Conservation (phyloP, 208 protist genomes). For the Sergeia podlipaevii region DNA sequence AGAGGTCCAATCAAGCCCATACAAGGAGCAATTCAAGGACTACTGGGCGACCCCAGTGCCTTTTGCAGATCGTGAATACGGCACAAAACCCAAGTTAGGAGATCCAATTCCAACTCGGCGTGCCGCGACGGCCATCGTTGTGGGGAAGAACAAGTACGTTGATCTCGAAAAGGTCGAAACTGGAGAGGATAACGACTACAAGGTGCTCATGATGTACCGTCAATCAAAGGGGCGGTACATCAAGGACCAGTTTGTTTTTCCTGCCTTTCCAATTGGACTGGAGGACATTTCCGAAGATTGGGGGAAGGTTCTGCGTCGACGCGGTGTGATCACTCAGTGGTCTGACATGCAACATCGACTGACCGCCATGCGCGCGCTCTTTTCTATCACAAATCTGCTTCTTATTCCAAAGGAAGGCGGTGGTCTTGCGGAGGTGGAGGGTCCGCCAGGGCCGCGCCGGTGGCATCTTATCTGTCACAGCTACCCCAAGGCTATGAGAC, state of each 20-base stretch:
- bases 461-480: constrained; percentile 74
- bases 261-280: constrained; percentile 52
- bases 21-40: constrained; percentile 91
- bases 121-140: constrained; percentile 67
- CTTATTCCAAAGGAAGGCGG: constrained; percentile 82
- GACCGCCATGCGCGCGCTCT: constrained; percentile 71
- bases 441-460: constrained; percentile 70
- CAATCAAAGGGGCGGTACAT: constrained; percentile 63
- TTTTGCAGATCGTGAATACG: constrained; percentile 81
- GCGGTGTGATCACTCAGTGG: constrained; percentile 66
- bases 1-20: constrained; percentile 77
- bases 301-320: constrained; percentile 62
- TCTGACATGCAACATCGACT: constrained; percentile 65
- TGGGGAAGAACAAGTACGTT: constrained; percentile 67
- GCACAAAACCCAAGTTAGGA: constrained; percentile 76
- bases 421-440: constrained; percentile 80
- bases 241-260: constrained; percentile 84
- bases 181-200: constrained; percentile 89
- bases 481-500: constrained; percentile 57
- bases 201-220: constrained; percentile 85
- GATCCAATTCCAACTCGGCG: constrained; percentile 73
- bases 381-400: constrained; percentile 68
- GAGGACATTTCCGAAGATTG: constrained; percentile 78
- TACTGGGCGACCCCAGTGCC: constrained; percentile 85
- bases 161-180: constrained; percentile 41